Percentiles rank a stretch among this genome's conserved stretches.
phyloP scores from a whole-genome alignment of 371 early-diverging fungal species.

The Actinomucor elegans region DNA sequence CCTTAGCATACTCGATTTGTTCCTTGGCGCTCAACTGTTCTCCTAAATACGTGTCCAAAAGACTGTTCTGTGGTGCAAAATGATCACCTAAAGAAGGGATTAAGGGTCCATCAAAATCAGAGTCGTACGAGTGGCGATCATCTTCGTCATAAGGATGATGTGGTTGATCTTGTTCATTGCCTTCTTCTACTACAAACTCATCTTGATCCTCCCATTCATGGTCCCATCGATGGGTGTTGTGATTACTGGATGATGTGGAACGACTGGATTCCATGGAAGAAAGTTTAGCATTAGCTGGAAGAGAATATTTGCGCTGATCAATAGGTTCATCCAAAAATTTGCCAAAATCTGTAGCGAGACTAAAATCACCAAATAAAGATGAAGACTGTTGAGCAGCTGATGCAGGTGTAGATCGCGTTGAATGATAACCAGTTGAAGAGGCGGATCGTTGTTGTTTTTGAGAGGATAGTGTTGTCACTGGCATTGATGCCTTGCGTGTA shows the following conservation, averaged over 20 bases:
- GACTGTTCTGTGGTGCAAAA: constrained; percentile 48
- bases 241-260: constrained; percentile 9
- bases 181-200: neutral
- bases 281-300: constrained; percentile 19
- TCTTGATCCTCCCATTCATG: constrained; percentile 13
- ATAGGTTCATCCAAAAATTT: constrained; percentile 35
- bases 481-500: constrained; percentile 21
- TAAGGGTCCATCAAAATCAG: constrained; percentile 33
- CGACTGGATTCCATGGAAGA: constrained; percentile 5
- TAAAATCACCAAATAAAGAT: constrained; percentile 49
- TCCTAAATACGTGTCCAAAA: constrained; percentile 42
- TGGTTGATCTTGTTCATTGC: constrained; percentile 5
- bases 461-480: neutral
- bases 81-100: constrained; percentile 47
- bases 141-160: constrained; percentile 32
- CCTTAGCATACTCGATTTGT: constrained; percentile 48
- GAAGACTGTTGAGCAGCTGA: constrained; percentile 16
- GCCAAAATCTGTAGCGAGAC: constrained; percentile 32
- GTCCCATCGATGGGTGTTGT: neutral
- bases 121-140: constrained; percentile 26
- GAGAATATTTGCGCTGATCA: constrained; percentile 31
- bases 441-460: constrained; percentile 4
- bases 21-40: constrained; percentile 50
- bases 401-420: neutral
- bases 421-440: constrained; percentile 5